phyloP scores from a whole-genome alignment of 2,329 filamentous ascomycete species.

The Colletotrichum sp. region DNA sequence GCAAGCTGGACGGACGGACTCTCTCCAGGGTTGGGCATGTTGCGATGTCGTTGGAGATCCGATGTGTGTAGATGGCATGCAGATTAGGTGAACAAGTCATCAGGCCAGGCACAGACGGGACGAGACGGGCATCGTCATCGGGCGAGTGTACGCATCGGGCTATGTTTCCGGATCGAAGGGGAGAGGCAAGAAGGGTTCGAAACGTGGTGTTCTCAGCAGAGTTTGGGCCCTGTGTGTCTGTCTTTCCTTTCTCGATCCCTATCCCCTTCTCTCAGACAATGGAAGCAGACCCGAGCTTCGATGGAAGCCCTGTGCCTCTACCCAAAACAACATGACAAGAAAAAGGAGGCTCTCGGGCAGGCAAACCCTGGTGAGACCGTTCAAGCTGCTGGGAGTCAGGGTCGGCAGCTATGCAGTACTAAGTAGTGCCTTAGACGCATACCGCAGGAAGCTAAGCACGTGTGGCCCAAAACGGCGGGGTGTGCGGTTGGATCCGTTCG shows the following conservation, averaged over 20 bases:
- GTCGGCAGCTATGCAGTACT: neutral
- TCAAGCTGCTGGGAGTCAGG: neutral
- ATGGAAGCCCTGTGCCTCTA: neutral
- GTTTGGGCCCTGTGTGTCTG: neutral
- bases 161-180: neutral
- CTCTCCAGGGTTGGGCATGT: neutral
- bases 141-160: neutral
- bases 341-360: neutral
- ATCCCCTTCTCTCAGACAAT: neutral
- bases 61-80: neutral
- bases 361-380: neutral
- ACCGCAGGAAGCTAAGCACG: neutral
- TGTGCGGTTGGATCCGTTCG: conserved; percentile 16
- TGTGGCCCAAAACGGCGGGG: conserved; percentile 9
- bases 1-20: neutral
- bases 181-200: neutral
- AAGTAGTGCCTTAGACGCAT: neutral
- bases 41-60: neutral
- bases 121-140: neutral
- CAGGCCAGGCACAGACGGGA: neutral
- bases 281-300: neutral
- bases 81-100: neutral
- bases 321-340: neutral
- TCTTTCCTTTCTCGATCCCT: no score
- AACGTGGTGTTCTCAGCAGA: conserved; percentile 1